Base-by-base conservation (phyloP, 2,329 filamentous ascomycete genomes). In the Lojkania enalia region DNA sequence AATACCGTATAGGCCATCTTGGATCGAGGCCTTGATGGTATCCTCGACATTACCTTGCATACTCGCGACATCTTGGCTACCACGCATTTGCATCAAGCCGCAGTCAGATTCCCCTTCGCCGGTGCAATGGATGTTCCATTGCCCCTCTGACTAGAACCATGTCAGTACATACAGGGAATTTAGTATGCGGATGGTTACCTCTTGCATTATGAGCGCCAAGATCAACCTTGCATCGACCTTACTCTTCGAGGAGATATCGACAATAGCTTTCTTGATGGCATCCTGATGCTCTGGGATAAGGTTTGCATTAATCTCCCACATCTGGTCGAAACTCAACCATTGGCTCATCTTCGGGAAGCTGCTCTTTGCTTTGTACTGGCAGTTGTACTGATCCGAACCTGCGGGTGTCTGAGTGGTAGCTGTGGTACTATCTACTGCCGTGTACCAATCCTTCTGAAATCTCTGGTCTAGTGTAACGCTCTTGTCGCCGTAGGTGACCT, bases 161-260 rank as follows among this genome's bases (percentile, higher is more conserved):
- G 27, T 51, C 27, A 51, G 43, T 32, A 15, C 4, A 15, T 5
- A 14, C 5, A 27, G 18, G 13, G n/a, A 12, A 16, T 9, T n/a
- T 9, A 13, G 11, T 15, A 16, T 20, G 5, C 23, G 23, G 23
- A 27, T 7, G 7, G 7, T 33, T 49, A 57, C 54, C 44, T 57
- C 54, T 35, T 57, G 44, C 52, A 55, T 45, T 11, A 57, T 43
- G 5, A 55, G 16, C 3, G 52, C 23, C 5, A 57, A 42, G 7
- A 57, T 55, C 2, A 57, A 16, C 12, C 54, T 41, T 9, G 49
- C 50, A 20, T 57, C 54, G 15, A 57, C 46, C n/a, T 45, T 39
- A 27, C 39, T 51, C 14, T 41, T 21, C 18, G 14, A 11, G 1
- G 49, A 46, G 14, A 53, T 38, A 19, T 49, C 38, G 19, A 39